Evolutionary conservation across 768 basidiomycete genomes (phyloP).

Genomic region (Thelephora ganbajun): DNA sequence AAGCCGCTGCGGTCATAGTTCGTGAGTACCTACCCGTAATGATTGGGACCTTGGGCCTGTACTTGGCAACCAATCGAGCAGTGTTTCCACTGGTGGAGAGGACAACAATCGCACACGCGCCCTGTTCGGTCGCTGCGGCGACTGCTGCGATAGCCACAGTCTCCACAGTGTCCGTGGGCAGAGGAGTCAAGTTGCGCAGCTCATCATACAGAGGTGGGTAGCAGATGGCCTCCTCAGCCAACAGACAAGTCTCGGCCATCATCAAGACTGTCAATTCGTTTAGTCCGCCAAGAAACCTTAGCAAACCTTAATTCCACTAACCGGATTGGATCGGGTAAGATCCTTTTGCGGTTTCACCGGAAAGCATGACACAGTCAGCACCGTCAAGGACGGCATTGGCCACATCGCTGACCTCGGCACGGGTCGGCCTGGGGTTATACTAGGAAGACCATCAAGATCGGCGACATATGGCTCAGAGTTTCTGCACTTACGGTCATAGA

Average conservation of each 20-base stretch:
- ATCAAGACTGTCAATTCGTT: conserved; percentile 54
- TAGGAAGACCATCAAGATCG: conserved; percentile 15
- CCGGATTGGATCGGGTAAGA: conserved; percentile 92
- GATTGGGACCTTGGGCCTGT: conserved; percentile 86
- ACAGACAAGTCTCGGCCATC: conserved; percentile 99
- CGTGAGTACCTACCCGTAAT: conserved; percentile 58
- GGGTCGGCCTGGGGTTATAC: conserved; percentile 98
- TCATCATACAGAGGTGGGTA: conserved; percentile 92
- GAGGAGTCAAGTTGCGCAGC: conserved; percentile 59
- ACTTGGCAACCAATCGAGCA: conserved; percentile 91
- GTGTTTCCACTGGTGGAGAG: conserved; percentile 95
- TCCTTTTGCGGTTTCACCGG: conserved; percentile 98
- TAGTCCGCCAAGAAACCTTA: not conserved
- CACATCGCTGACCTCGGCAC: conserved; percentile 97
- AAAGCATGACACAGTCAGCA: conserved; percentile 98
- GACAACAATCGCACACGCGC: conserved; percentile 89
- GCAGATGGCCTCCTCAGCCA: conserved; percentile 92
- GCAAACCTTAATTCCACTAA: conserved; percentile 20
- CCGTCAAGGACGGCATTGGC: conserved; percentile 99
- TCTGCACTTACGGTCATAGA: conserved; percentile 72
- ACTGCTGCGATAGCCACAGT: conserved; percentile 95
- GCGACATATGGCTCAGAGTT: not conserved
- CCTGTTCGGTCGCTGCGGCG: conserved; percentile 88
- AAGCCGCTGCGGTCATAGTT: not conserved
- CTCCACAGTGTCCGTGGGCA: conserved; percentile 89